These are phyloP conservation scores for Zygnema cylindricum DNA, from an alignment of 139 green algal genomes.

Conservation along the genomic window DNA sequence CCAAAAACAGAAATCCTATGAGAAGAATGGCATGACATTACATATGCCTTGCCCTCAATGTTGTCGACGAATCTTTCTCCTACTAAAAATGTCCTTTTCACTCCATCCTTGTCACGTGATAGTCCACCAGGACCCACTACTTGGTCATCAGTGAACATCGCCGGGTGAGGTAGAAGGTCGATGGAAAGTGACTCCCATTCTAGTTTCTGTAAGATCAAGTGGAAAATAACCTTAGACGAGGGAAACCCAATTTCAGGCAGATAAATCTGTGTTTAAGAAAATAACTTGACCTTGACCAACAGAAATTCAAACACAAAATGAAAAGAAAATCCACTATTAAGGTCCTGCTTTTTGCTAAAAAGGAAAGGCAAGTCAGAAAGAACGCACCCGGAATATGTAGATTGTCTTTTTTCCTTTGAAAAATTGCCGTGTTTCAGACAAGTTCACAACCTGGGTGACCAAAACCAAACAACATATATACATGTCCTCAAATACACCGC, in stretches of 20 bases:
- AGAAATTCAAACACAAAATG: too few species aligned
- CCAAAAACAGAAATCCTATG: too few species aligned
- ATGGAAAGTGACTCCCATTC: constrained; percentile 60
- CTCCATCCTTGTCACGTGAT: constrained; percentile 17
- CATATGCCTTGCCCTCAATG: constrained; percentile 33
- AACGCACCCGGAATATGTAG: constrained; percentile 52
- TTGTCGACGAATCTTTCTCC: constrained; percentile 57
- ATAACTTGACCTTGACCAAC: too few species aligned
- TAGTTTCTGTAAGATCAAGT: constrained; percentile 61
- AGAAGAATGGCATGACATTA: constrained; percentile 6
- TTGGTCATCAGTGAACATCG: constrained; percentile 42
- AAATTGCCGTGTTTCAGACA: constrained; percentile 47
- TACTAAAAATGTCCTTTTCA: constrained; percentile 49
- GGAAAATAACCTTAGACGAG: too few species aligned
- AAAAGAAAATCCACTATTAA: too few species aligned
- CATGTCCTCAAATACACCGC: too few species aligned
- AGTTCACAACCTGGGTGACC: constrained; percentile 41
- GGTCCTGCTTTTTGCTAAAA: too few species aligned
- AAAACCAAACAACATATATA: too few species aligned
- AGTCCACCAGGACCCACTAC: background rate
- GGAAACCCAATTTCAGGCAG: too few species aligned
- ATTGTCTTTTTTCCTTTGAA: constrained; percentile 47
- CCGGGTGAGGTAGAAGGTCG: constrained; percentile 53
- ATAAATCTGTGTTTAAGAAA: too few species aligned
- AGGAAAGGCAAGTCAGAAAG: too few species aligned